Base-by-base conservation (phyloP, 192 early-diverging fungal genomes). In the Geranomyces michiganensis region DNA sequence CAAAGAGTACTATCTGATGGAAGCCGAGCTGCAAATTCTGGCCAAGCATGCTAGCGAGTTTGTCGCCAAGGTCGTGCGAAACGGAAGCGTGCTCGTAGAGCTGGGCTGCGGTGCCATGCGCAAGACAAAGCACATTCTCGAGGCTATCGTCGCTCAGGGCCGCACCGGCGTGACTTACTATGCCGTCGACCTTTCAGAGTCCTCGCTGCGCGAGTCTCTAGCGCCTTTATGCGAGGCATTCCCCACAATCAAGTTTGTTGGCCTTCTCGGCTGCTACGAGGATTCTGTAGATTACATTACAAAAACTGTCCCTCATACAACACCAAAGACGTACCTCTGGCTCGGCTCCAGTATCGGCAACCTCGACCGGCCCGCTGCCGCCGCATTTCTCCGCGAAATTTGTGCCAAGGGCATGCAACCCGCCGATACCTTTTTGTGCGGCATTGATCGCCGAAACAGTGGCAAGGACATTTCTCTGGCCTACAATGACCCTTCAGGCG, bases 281-380 rank as follows among this genome's bases (percentile, higher is more conserved):
- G 90, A 96, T 71, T 90, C 90, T 0, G 76, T 96, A 41, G 73
- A 68, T 1, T 93, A 84, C 74, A 79, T 89, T 15, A 69, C 47
- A 15, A 29, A 44, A 14, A 76, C 79, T 56, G 64, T 84, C 22
- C 87, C 87, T 27, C 72, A 78, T 15, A 74, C 83, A 33, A 70
- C 78, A 13, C 89, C 80, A 12, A 94, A 93, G 75, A 87, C 87
- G 4, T 75, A 94, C 12, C 76, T 96, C 49, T 97, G 96, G 96
- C 81, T 97, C 29, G 96, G 96, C 0, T 92, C 90, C 1, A 94
- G 93, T 0, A 91, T 98, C 29, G 94, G 96, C 10, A 96, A 96
- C 72, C 77, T 85, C 48, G 81, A 73, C 19, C 79, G 89, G 24
- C 41, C 76, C 3, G 90, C 92, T 13, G 93, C 92, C 7, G 81